These are phyloP conservation scores for Fusarium aywerte DNA, from an alignment of 2,329 filamentous ascomycete species.

Conservation along the genomic window DNA sequence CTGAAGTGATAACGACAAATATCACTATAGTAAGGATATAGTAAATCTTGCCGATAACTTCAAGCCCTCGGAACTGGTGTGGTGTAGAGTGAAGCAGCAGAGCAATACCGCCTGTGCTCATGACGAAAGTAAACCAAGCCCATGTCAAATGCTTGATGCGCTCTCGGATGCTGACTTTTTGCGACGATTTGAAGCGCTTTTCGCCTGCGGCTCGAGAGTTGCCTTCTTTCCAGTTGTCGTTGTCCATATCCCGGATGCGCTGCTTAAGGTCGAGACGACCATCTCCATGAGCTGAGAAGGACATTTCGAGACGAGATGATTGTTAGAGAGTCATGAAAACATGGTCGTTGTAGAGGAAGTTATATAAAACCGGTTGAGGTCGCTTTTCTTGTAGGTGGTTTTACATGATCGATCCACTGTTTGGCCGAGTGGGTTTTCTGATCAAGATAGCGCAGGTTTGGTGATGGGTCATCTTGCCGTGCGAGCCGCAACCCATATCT, in stretches of 20 bases:
- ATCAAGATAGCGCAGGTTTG: slow-evolving; percentile 4
- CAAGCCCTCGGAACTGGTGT: slow-evolving; percentile 58
- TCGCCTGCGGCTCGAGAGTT: slow-evolving; percentile 43
- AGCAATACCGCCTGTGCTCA: slow-evolving; percentile 51
- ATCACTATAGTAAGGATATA: slow-evolving; percentile 63
- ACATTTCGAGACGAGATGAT: background rate
- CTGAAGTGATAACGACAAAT: slow-evolving; percentile 59
- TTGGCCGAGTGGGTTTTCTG: background rate
- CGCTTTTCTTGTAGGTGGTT: background rate
- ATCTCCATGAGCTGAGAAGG: slow-evolving; percentile 1
- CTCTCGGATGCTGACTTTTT: slow-evolving; percentile 34
- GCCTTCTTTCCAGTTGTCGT: slow-evolving; percentile 45
- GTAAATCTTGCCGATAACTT: slow-evolving; percentile 59
- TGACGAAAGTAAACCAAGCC: slow-evolving; percentile 50
- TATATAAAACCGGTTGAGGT: background rate
- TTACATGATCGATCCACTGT: slow-evolving; percentile 11
- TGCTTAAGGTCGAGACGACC: slow-evolving; percentile 28
- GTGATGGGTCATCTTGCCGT: slow-evolving; percentile 3
- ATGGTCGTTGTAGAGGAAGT: background rate
- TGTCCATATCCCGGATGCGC: slow-evolving; percentile 38
- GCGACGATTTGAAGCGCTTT: slow-evolving; percentile 24
- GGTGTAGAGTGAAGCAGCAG: slow-evolving; percentile 50
- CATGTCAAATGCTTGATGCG: slow-evolving; percentile 46
- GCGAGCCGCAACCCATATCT: background rate
- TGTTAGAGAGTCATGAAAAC: background rate